Evolutionary conservation across 805 yeast genomes (phyloP), one percentile per base, ranked within the genome.

Genomic region (Candida anglica): DNA sequence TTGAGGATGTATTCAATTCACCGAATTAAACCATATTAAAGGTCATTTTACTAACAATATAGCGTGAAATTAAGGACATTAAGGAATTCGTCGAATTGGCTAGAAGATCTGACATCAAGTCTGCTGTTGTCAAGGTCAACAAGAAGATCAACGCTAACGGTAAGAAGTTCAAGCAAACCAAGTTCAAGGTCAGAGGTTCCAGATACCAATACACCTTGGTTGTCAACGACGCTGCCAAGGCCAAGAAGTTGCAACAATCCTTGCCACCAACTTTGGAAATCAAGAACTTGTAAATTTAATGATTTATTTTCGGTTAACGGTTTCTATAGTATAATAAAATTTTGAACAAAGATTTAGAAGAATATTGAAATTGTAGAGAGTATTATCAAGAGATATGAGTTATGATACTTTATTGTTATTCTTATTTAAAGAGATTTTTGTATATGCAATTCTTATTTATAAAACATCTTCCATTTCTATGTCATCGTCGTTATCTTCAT

Each of bases 131-230:
- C 79, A 93, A 93, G 83, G 80, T 82, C 75, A 87, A 87, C 87
- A 70, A 77, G 66, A 81, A 83, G 73, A 56, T 81, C 62, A 81
- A 79, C 75, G 76, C 83, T 55, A 73, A 73, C 69, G 94, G 93
- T 70, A 83, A 83, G 77, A 73, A 75, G 53, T 76, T 77, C 81
- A 83, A 84, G 75, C 93, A 85, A 75, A 88, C 96, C 77, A 93
- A 93, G 76, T 93, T 93, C 89, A 93, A 93, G 86, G 86, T 93
- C 63, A 88, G 98, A 81, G 96, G 97, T 71, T 62, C 96, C 49
- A 87, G 77, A 70, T 70, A 85, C 78, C 81, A 87, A 65, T 93
- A 93, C 86, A 93, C 98, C 57, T 78, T 91, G 71, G 85, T 85
- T 56, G 91, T 93, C 62, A 79, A 84, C 76, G 98, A 93, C 71